phyloP scores from a whole-genome alignment of 2,329 filamentous ascomycete species.

The Monilinia laxa region DNA sequence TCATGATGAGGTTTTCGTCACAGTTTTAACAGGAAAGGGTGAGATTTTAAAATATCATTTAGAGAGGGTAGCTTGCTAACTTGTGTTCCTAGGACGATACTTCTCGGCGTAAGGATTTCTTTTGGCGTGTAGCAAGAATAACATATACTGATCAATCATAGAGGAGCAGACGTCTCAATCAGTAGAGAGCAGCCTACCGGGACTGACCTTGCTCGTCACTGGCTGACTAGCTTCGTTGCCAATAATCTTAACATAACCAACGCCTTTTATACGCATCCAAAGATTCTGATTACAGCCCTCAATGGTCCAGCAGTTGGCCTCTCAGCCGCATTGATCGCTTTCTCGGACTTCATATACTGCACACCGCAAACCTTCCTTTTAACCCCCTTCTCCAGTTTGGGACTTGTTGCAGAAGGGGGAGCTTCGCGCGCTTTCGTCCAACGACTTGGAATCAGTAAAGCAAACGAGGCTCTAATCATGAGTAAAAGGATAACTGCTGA shows the following conservation, averaged over 20 bases:
- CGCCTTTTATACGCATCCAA: conserved; percentile 89
- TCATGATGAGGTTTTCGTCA: conserved; percentile 79
- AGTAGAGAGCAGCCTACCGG: conserved; percentile 46
- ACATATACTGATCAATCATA: conserved; percentile 42
- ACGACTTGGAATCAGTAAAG: conserved; percentile 74
- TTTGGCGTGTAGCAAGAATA: background rate
- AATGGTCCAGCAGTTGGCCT: conserved; percentile 92
- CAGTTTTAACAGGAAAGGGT: conserved; percentile 79
- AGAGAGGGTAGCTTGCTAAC: conserved; percentile 16
- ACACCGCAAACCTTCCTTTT: conserved; percentile 79
- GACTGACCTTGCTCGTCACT: conserved; percentile 49
- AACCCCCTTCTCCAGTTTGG: conserved; percentile 86
- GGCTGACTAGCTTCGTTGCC: conserved; percentile 70
- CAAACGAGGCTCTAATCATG: conserved; percentile 93
- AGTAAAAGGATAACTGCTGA: conserved; percentile 71
- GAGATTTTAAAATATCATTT: conserved; percentile 44
- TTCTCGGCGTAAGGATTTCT: conserved; percentile 75
- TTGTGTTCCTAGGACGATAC: conserved; percentile 46
- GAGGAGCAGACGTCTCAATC: conserved; percentile 75
- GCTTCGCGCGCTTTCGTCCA: conserved; percentile 76
- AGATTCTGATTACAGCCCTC: conserved; percentile 86
- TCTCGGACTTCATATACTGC: conserved; percentile 91
- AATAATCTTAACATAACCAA: conserved; percentile 89
- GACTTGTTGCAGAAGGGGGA: conserved; percentile 86
- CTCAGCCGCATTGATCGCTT: conserved; percentile 76